Percentiles rank a stretch among this genome's conserved stretches.
These are phyloP conservation scores for Stemphylium beticola DNA, from an alignment of 2,329 filamentous ascomycete species.

Conservation along the genomic window DNA sequence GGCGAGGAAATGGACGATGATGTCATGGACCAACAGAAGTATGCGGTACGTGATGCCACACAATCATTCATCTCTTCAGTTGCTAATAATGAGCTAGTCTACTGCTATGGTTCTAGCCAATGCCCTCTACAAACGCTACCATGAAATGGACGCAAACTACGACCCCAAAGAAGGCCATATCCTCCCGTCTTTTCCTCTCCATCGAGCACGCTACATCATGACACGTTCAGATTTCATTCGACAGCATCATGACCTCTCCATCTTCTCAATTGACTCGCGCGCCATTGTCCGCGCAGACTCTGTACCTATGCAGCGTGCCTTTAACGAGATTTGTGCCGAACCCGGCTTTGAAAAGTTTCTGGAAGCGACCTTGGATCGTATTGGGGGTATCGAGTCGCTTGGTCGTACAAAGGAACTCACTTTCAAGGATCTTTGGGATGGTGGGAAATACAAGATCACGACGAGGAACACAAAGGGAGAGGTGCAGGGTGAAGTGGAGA, in stretches of 20 bases:
- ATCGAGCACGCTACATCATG: conserved; percentile 73
- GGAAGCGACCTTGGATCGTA: conserved; percentile 81
- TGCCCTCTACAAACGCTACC: conserved; percentile 84
- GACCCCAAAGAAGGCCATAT: conserved; percentile 72
- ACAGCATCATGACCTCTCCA: conserved; percentile 87
- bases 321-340: conserved; percentile 78
- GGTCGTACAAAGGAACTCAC: conserved; percentile 94
- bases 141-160: conserved; percentile 67
- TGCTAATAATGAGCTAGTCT: conserved; percentile 58
- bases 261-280: conserved; percentile 89
- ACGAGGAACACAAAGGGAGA: conserved; percentile 38
- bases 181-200: conserved; percentile 70
- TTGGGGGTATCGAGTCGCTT: conserved; percentile 89
- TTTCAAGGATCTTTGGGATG: conserved; percentile 89
- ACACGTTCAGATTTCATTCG: conserved; percentile 94
- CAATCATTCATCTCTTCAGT: accelerated
- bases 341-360: conserved; percentile 83
- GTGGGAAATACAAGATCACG: conserved; percentile 70
- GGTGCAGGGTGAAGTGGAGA: conserved; percentile 38
- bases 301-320: conserved; percentile 94
- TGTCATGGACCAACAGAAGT: conserved; percentile 98
- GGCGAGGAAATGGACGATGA: conserved; percentile 88
- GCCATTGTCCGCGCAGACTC: conserved; percentile 90
- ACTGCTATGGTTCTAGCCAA: conserved; percentile 93
- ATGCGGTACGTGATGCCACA: conserved; percentile 68